These are phyloP conservation scores for Gonapodya sp. DNA, from an alignment of 192 early-diverging fungal species.

Conservation along the genomic window DNA sequence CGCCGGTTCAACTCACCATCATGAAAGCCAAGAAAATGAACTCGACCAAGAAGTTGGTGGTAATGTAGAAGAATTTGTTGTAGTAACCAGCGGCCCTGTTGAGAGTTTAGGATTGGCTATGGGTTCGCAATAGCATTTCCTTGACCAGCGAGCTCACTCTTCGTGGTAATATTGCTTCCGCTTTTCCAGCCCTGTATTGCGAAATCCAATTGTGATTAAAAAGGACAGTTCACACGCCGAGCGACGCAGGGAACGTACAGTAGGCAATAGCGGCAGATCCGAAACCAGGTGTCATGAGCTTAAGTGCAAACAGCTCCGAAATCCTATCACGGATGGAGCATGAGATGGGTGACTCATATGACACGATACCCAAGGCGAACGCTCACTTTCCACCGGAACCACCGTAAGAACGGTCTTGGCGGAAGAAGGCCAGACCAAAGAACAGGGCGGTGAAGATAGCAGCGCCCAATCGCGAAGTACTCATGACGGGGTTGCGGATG, in stretches of 20 bases:
- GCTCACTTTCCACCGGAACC: neutral
- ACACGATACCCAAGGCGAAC: neutral
- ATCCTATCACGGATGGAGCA: neutral
- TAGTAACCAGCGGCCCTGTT: constrained; percentile 6
- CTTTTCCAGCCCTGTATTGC: constrained; percentile 5
- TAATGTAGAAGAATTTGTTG: neutral
- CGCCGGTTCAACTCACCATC: constrained; percentile 1
- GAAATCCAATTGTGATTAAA: no score
- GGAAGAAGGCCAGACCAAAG: constrained; percentile 16
- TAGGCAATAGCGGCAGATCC: constrained; percentile 10
- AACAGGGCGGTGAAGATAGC: constrained; percentile 11
- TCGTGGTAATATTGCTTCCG: constrained; percentile 11
- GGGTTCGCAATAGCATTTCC: no score
- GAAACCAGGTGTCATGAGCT: constrained; percentile 3
- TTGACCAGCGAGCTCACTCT: neutral
- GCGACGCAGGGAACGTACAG: no score
- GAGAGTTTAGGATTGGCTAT: neutral
- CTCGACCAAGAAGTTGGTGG: neutral
- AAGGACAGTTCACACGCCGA: no score
- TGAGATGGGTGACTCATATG: neutral
- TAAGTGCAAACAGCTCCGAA: neutral
- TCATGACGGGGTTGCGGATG: constrained; percentile 15
- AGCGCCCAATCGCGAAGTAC: constrained; percentile 13
- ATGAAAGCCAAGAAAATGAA: neutral
- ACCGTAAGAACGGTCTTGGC: neutral